A percentile compares a stretch with the other conserved stretches of the same genome.
phyloP scores from a whole-genome alignment of 179 eudicot species.

The Silene noctiflora region DNA sequence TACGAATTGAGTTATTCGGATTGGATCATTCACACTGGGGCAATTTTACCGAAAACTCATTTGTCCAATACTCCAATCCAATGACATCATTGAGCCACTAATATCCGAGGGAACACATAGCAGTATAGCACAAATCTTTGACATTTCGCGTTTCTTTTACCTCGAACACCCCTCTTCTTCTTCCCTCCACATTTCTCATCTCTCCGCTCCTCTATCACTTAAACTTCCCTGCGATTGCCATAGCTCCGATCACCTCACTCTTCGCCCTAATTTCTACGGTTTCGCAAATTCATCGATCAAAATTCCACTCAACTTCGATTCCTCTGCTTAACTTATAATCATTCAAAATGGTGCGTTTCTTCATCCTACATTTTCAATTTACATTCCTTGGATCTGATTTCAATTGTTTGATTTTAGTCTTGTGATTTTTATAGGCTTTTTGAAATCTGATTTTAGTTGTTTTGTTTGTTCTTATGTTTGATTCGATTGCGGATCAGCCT shows the following conservation, averaged over 20 bases:
- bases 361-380: conserved; percentile 5
- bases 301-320: neutral
- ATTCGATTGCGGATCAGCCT: conserved; percentile 45
- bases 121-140: neutral
- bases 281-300: neutral
- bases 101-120: neutral
- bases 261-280: neutral
- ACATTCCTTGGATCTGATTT: conserved; percentile 24
- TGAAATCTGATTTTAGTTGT: conserved; percentile 26
- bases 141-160: neutral
- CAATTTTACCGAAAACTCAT: no score
- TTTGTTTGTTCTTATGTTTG: conserved; percentile 7
- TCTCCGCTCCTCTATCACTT: conserved; percentile 13
- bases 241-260: conserved; percentile 11
- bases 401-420: no score
- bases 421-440: neutral
- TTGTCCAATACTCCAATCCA: no score
- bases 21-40: no score
- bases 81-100: neutral
- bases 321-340: conserved; percentile 9
- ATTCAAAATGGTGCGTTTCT: conserved; percentile 29
- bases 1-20: no score
- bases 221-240: conserved; percentile 18
- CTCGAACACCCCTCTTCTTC: neutral
- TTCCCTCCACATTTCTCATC: neutral